A percentile compares a stretch with the other conserved stretches of the same genome.
Conservation (phyloP, 2,329 filamentous ascomycete species). For the Aspergillus clavatus region DNA sequence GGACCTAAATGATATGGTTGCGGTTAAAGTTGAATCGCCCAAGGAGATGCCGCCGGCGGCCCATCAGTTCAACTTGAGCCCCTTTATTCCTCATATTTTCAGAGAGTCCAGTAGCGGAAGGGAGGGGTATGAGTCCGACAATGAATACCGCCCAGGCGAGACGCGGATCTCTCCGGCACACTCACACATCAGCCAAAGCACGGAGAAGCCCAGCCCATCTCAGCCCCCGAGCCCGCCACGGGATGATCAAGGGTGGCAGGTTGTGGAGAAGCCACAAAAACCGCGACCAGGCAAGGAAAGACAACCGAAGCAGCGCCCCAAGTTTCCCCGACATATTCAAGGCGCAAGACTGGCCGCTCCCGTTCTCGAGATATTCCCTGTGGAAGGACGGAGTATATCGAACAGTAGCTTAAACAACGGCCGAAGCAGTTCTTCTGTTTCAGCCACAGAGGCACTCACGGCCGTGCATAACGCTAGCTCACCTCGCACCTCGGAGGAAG, state of each 20-base stretch:
- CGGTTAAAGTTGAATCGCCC: conserved; percentile 32
- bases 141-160: conserved; percentile 21
- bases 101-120: conserved; percentile 23
- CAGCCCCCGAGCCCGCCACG: conserved; percentile 20
- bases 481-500: conserved; percentile 25
- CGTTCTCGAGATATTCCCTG: conserved; percentile 21
- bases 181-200: conserved; percentile 29
- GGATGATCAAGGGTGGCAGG: conserved; percentile 31
- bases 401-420: conserved; percentile 17
- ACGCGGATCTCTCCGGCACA: conserved; percentile 24
- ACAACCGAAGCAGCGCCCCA: conserved; percentile 12
- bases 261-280: conserved; percentile 23
- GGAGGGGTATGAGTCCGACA: conserved; percentile 34
- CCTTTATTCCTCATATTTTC: conserved; percentile 34
- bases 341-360: conserved; percentile 20
- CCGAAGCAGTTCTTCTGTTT: conserved; percentile 22
- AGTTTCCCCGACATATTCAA: conserved; percentile 16
- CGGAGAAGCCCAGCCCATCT: conserved; percentile 23
- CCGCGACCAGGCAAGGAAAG: conserved; percentile 9
- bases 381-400: conserved; percentile 30
- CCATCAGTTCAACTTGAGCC: conserved; percentile 25
- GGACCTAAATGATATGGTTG: conserved; percentile 27
- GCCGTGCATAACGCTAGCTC: conserved; percentile 36
- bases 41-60: conserved; percentile 22
- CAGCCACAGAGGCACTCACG: conserved; percentile 37